Percentiles rank a stretch among this genome's conserved stretches.
These are phyloP conservation scores for Fonsecaea nubica DNA, from an alignment of 2,329 filamentous ascomycete genomes.

Conservation along the genomic window DNA sequence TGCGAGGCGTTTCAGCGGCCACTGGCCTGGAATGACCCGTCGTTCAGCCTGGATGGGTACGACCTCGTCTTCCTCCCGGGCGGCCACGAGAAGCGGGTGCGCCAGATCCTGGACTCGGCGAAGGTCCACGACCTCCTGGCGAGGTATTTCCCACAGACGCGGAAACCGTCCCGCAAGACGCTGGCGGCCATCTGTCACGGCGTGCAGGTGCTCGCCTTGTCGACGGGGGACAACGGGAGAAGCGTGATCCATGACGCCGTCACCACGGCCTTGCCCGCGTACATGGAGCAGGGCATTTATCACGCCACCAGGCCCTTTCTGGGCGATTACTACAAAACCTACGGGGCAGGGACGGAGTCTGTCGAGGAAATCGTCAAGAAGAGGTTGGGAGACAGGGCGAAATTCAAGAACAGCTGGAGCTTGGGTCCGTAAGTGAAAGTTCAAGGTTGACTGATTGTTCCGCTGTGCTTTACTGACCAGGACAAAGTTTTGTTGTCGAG, in stretches of 20 bases:
- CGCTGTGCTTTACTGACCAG: conserved; percentile 35
- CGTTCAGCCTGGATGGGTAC: conserved; percentile 55
- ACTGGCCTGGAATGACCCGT: conserved; percentile 53
- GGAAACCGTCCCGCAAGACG: conserved; percentile 53
- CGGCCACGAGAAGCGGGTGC: conserved; percentile 61
- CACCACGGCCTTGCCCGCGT: conserved; percentile 58
- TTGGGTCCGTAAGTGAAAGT: conserved; percentile 47
- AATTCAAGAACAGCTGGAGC: conserved; percentile 55
- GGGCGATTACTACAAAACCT: conserved; percentile 65
- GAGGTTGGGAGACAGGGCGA: conserved; percentile 50
- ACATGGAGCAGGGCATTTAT: conserved; percentile 59
- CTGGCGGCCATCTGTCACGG: conserved; percentile 62
- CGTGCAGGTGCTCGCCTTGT: conserved; percentile 57
- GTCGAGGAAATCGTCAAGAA: conserved; percentile 58
- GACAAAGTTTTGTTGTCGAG: conserved; percentile 51
- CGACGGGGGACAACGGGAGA: conserved; percentile 45
- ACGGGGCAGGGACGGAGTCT: conserved; percentile 58
- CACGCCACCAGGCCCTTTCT: conserved; percentile 58
- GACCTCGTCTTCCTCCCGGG: conserved; percentile 60
- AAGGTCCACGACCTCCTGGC: conserved; percentile 54
- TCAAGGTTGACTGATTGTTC: neutral
- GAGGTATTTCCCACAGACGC: conserved; percentile 57
- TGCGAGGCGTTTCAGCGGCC: conserved; percentile 52
- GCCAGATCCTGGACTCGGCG: conserved; percentile 59
- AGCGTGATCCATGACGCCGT: conserved; percentile 57